Evolutionary conservation across 441 rosid genomes (phyloP).

Genomic region (Lagerstroemia fauriei): DNA sequence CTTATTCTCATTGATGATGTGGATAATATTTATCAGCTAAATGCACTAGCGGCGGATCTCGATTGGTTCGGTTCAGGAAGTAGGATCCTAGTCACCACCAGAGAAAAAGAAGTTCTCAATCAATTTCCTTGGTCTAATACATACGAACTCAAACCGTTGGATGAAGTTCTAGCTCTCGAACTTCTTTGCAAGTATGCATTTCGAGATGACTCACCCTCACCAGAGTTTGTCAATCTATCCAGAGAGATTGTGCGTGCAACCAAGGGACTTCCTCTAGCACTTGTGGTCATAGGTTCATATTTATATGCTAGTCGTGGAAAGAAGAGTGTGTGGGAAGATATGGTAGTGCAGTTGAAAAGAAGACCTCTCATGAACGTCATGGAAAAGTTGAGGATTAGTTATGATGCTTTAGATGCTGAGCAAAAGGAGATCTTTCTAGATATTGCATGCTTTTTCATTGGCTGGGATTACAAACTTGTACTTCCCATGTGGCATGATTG

Average conservation of each 20-base stretch:
- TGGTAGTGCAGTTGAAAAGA: not conserved
- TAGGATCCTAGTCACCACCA: not conserved
- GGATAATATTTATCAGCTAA: not conserved
- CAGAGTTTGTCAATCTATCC: not conserved
- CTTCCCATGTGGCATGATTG: constrained; percentile 1
- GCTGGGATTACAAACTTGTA: not conserved
- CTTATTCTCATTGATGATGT: constrained; percentile 3
- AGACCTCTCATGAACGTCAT: not conserved
- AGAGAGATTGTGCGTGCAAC: not conserved
- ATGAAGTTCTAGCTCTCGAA: too few species aligned
- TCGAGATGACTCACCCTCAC: not conserved
- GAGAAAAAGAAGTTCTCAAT: not conserved
- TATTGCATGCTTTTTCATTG: constrained; percentile 4
- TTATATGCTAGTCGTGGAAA: not conserved
- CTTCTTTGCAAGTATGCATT: not conserved
- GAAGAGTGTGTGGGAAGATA: not conserved
- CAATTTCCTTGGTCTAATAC: not conserved
- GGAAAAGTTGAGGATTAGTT: not conserved
- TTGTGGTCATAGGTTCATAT: not conserved
- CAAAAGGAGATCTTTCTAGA: not conserved
- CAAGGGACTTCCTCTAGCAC: not conserved
- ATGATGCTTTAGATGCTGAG: not conserved
- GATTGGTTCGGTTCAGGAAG: not conserved
- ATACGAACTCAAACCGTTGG: not conserved
- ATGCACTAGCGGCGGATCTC: not conserved